Evolutionary conservation across 2,329 filamentous ascomycete genomes (phyloP), one percentile per base, ranked within the genome.

Genomic region (Epichloe sp.): DNA sequence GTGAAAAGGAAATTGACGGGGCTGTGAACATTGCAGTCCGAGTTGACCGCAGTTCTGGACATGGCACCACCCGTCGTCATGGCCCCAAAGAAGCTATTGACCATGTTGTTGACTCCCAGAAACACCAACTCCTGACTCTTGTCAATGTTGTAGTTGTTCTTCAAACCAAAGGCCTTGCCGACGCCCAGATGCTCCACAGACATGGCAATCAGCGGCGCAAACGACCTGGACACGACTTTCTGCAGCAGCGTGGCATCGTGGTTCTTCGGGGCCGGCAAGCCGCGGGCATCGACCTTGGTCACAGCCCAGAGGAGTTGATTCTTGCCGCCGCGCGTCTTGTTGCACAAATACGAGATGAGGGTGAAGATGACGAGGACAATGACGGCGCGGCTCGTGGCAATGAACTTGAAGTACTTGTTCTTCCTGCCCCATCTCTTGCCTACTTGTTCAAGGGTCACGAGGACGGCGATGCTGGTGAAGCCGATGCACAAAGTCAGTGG

Each of bases 11-110:
- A 80, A 42, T 76, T 80, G 0, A 82, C 65, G 0, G 82, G 82
- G 5, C 77, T 80, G 54, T 74, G 76, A 58, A 84, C 81, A 36
- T 77, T 75, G 47, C 78, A 81, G 34, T 79, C 73, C 0, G 79
- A 82, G 67, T 84, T 85, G 59, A 85, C 79, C 8, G 82, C 79
- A 1, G 81, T 84, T 10, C 81, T 71, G 0, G 79, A 83, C 76
- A 85, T 83, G 55, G 80, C 80, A 23, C 80, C 82, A 12, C 80
- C 79, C 12, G 82, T 72, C 0, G 79, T 72, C 77, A 84, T 82
- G 10, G 76, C 70, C 21, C 78, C 76, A 62, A 85, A 83, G 64
- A 83, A 79, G 45, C 75, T 76, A 64, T 83, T 83, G 65, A 80
- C 71, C 53, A 83, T 73, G 63, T 84, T 83, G 41, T 75, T 74